A percentile compares a stretch with the other conserved stretches of the same genome.
phyloP scores from a whole-genome alignment of 495 filamentous ascomycete species.

The Annulohypoxylon maeteangense region DNA sequence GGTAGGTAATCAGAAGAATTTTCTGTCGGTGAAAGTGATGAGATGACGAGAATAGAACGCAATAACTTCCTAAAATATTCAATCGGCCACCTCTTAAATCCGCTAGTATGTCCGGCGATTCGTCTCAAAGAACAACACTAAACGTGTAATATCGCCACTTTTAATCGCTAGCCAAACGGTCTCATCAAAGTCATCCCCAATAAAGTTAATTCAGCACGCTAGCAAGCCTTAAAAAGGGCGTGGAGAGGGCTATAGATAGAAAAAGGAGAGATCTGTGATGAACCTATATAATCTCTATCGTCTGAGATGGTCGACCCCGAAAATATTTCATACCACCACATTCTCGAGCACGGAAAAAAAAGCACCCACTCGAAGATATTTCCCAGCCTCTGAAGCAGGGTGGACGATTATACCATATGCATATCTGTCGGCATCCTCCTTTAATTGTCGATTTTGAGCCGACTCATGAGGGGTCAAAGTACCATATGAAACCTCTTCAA shows the following conservation, averaged over 20 bases:
- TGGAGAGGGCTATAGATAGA: too few relatives aligned
- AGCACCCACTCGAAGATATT: constrained; percentile 10
- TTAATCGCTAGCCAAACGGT: neutral
- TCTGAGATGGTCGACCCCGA: neutral
- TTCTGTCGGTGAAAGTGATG: neutral
- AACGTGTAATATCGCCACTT: neutral
- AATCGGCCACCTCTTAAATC: neutral
- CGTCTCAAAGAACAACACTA: neutral
- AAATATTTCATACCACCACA: constrained; percentile 26
- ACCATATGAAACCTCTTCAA: too few relatives aligned
- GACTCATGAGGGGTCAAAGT: too few relatives aligned
- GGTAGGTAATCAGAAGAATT: neutral
- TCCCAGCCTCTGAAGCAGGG: neutral
- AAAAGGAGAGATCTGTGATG: neutral
- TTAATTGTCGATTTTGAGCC: too few relatives aligned
- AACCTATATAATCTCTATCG: constrained; percentile 17
- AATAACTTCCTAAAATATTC: neutral
- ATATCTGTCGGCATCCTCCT: neutral
- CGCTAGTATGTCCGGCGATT: neutral
- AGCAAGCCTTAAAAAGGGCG: too few relatives aligned
- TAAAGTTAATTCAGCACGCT: too few relatives aligned
- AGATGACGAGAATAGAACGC: neutral
- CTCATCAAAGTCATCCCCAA: too few relatives aligned
- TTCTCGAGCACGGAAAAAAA: constrained; percentile 18
- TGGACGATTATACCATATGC: constrained; percentile 19